Conservation (phyloP, 805 yeast genomes). For the Kazachstania kunashirensis region DNA sequence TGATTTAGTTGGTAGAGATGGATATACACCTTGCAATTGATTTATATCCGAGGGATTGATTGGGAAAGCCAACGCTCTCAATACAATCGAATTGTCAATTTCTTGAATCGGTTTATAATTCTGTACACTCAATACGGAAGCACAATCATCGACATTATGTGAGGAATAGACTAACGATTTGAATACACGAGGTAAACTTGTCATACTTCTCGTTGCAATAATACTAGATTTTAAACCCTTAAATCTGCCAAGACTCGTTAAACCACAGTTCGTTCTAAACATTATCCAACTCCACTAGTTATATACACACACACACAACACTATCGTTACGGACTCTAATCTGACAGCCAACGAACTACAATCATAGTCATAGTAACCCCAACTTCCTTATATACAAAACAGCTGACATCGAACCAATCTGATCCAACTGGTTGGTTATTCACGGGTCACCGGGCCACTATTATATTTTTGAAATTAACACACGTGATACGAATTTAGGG, state of each 20-base stretch:
- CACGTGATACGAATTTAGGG: neutral
- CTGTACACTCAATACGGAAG: slow-evolving; percentile 22
- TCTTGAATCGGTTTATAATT: slow-evolving; percentile 23
- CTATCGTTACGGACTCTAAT: neutral
- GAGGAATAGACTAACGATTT: slow-evolving; percentile 26
- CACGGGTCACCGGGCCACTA: too few relatives aligned
- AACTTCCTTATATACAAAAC: neutral
- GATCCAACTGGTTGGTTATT: too few relatives aligned
- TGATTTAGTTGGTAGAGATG: slow-evolving; percentile 54
- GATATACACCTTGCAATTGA: slow-evolving; percentile 79
- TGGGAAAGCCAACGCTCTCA: slow-evolving; percentile 70
- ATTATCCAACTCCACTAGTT: neutral
- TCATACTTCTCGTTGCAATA: slow-evolving; percentile 6
- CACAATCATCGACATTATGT: slow-evolving; percentile 24
- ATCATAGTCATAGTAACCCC: neutral
- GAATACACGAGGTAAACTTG: slow-evolving; percentile 18
- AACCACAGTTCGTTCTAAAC: neutral
- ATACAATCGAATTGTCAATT: slow-evolving; percentile 32
- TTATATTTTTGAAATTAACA: neutral
- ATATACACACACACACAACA: too few relatives aligned
- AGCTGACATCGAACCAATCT: neutral
- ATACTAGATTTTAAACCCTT: neutral
- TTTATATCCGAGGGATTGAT: slow-evolving; percentile 85
- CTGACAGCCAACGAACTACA: neutral
- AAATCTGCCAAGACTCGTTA: neutral